Conservation (phyloP, 1,139 yeast species). For the Candida sanyaensis region DNA sequence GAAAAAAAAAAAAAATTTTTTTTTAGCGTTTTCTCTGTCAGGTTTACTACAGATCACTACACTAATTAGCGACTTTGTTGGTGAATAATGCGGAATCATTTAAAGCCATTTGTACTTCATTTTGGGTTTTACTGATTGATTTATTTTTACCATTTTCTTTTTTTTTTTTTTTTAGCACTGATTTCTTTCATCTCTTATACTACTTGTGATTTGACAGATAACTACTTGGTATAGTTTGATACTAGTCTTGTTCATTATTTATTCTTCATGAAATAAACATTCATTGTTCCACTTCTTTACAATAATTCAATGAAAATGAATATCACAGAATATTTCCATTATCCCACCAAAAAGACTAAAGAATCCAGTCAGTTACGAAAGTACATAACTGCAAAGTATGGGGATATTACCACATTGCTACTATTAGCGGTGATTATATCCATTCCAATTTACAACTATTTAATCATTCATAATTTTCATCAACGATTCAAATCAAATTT, state of each 20-base stretch:
- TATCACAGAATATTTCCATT: conserved; percentile 28
- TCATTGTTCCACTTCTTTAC: too few relatives aligned
- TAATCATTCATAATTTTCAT: conserved; percentile 26
- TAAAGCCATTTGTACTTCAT: too few relatives aligned
- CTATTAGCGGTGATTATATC: conserved; percentile 23
- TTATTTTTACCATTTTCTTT: not conserved
- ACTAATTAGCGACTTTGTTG: too few relatives aligned
- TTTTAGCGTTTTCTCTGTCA: too few relatives aligned
- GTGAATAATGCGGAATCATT: too few relatives aligned
- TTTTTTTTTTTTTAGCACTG: too few relatives aligned
- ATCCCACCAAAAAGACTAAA: conserved; percentile 33
- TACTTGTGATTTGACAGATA: not conserved
- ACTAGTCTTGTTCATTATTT: too few relatives aligned
- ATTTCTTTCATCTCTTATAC: not conserved
- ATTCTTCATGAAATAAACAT: too few relatives aligned
- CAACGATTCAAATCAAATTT: conserved; percentile 10
- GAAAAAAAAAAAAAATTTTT: too few relatives aligned
- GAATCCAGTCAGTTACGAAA: conserved; percentile 31
- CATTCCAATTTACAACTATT: conserved; percentile 30
- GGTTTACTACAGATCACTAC: too few relatives aligned
- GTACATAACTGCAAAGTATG: conserved; percentile 34
- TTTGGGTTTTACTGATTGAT: too few relatives aligned
- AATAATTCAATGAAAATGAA: not conserved
- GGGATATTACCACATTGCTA: conserved; percentile 26
- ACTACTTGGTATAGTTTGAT: not conserved